Evolutionary conservation across 2,329 filamentous ascomycete genomes (phyloP).

Genomic region (Paracorniculantispora psalliotae): DNA sequence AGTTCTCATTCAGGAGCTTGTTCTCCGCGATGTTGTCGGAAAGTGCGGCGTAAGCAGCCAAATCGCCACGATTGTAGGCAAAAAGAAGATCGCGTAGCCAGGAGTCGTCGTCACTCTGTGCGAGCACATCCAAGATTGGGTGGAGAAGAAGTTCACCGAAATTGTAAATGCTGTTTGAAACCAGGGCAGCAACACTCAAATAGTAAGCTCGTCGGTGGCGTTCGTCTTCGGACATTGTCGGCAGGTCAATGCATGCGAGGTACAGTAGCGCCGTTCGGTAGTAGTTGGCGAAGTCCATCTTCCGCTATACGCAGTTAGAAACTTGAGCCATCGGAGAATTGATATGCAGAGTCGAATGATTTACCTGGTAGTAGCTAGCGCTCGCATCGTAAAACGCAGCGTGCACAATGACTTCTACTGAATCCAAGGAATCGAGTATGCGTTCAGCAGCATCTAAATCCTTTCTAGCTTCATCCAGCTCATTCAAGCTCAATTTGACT

Average conservation of each 20-base stretch:
- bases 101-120: constrained; percentile 62
- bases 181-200: constrained; percentile 83
- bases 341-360: not conserved
- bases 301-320: constrained; percentile 39
- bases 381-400: constrained; percentile 95
- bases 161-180: constrained; percentile 97
- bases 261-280: constrained; percentile 97
- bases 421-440: constrained; percentile 87
- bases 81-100: constrained; percentile 97
- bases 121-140: constrained; percentile 83
- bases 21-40: constrained; percentile 77
- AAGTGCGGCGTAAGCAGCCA: constrained; percentile 79
- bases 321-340: not conserved
- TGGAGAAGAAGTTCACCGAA: constrained; percentile 98
- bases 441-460: constrained; percentile 83
- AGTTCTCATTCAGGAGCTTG: constrained; percentile 71
- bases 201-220: constrained; percentile 83
- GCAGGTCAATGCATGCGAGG: constrained; percentile 88
- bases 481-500: constrained; percentile 74
- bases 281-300: constrained; percentile 91
- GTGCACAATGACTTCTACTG: constrained; percentile 91
- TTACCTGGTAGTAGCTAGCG: constrained; percentile 84
- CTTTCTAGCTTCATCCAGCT: constrained; percentile 77
- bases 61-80: constrained; percentile 93
- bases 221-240: constrained; percentile 67